Evolutionary conservation across 2,329 filamentous ascomycete species (phyloP), one percentile per base, ranked within the genome.

Genomic region (Didymella arachidicola): DNA sequence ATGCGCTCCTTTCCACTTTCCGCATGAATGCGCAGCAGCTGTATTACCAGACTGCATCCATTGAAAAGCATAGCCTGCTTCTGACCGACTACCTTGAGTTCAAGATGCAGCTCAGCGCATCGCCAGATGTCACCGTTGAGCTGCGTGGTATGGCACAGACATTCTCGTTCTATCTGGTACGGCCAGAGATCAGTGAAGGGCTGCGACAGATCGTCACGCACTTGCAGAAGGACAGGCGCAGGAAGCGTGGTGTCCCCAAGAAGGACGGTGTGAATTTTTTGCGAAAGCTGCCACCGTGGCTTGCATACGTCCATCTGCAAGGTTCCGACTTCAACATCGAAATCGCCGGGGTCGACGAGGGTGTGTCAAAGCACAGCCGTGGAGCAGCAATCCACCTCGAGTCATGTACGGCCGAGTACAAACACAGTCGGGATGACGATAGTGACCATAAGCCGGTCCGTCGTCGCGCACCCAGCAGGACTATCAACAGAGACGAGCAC

Each of bases 141-240:
- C 87, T 89, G 11, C 89, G 87, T 48, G 93, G 91, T 19, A 92
- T 87, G 61, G 80, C 97, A 2, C 91, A 96, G 72, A 96, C 92
- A 0, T 93, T 96, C 65, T 91, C 92, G 1, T 83, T 97, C 47
- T 95, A 93, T 71, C 89, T 99, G 82, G 89, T 97, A 8, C 88
- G 94, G 22, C 89, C 92, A 6, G 95, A 99, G 72, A 97, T 99
- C 58, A 95, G 89, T 53, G 90, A 96, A 70, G 96, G 95, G 22
- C 83, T 99, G 30, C 91, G 91, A 25, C 92, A 98, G 74, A 97
- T 99, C 62, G 87, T 97, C 14, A 87, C 88, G 41, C 93, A 98
- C 71, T 83, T 97, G 51, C 87, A 89, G 43, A 87, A 70, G 32
- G 71, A 73, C 22, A 66, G 84, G 36, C 76, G 63, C 11, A 63